Evolutionary conservation across 2,329 filamentous ascomycete genomes (phyloP).

Genomic region (Fusarium udum): DNA sequence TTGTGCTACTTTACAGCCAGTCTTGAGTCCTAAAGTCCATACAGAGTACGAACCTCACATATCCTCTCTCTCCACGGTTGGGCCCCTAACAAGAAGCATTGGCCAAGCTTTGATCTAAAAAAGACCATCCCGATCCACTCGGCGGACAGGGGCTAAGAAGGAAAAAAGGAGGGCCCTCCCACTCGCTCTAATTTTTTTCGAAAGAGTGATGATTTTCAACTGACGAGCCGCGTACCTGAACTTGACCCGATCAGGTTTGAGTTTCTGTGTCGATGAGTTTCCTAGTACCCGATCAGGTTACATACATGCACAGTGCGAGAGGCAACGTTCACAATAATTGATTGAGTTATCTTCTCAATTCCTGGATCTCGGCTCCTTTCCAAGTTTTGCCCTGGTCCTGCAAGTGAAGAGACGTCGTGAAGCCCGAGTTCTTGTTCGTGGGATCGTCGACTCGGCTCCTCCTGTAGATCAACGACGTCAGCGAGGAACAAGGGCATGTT

Average conservation of each 20-base stretch:
- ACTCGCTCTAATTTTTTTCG: background rate
- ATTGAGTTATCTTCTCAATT: background rate
- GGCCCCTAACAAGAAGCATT: conserved; percentile 32
- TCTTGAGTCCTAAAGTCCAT: background rate
- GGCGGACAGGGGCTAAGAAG: conserved; percentile 4
- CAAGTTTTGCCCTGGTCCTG: conserved; percentile 22
- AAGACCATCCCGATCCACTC: conserved; percentile 20
- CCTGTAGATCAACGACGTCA: conserved; percentile 36
- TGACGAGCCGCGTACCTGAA: conserved; percentile 34
- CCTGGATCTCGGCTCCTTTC: conserved; percentile 10
- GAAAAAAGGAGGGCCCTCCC: conserved; percentile 12
- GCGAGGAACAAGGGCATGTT: conserved; percentile 19
- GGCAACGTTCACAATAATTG: background rate
- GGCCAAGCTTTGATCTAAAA: conserved; percentile 42
- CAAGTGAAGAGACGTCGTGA: conserved; percentile 21
- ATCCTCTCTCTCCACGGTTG: conserved; percentile 9
- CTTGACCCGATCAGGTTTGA: conserved; percentile 37
- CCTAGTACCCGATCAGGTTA: conserved; percentile 11
- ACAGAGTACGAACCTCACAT: conserved; percentile 28
- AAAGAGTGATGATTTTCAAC: conserved; percentile 29
- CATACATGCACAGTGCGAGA: conserved; percentile 24
- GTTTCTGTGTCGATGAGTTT: conserved; percentile 20
- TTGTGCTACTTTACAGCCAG: background rate
- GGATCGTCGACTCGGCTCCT: conserved; percentile 18
- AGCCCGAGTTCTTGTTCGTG: conserved; percentile 17